These are phyloP conservation scores for Prunus davidiana DNA, from an alignment of 306 rosid species.

Conservation along the genomic window DNA sequence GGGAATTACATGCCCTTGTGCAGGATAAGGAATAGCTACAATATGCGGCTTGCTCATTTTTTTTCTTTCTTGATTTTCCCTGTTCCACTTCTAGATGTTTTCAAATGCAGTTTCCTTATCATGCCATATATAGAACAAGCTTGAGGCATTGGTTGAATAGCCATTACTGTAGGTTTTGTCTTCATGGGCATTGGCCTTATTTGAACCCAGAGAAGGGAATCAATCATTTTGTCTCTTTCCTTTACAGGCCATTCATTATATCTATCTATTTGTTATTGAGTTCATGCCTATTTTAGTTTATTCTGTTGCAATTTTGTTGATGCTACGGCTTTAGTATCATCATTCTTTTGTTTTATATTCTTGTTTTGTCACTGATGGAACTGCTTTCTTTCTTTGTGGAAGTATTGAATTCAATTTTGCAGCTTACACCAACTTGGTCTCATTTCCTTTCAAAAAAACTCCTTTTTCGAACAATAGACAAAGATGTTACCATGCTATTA, in stretches of 20 bases:
- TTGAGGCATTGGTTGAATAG: not conserved
- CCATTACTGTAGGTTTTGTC: not conserved
- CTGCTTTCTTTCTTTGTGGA: not conserved
- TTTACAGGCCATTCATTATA: not conserved
- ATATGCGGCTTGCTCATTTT: constrained; percentile 38
- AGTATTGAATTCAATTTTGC: not conserved
- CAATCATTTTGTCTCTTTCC: not conserved
- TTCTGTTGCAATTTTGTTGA: constrained; percentile 20
- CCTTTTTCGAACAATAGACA: not conserved
- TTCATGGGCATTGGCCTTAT: not conserved
- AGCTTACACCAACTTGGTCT: not conserved
- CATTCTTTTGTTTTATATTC: not conserved
- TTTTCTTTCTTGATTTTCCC: not conserved
- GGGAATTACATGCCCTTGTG: constrained; percentile 79
- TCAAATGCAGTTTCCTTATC: not conserved
- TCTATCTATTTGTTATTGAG: not conserved
- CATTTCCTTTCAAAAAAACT: not conserved
- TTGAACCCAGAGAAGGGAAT: not conserved
- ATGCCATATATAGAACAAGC: not conserved
- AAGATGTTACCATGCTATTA: too few relatives aligned
- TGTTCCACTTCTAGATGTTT: not conserved
- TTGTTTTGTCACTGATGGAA: not conserved
- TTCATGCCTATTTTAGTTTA: not conserved
- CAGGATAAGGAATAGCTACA: constrained; percentile 57
- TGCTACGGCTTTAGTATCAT: not conserved